Evolutionary conservation across 371 early-diverging fungal species (phyloP), one percentile per base, ranked within the genome.

Genomic region (Smittium culicis): DNA sequence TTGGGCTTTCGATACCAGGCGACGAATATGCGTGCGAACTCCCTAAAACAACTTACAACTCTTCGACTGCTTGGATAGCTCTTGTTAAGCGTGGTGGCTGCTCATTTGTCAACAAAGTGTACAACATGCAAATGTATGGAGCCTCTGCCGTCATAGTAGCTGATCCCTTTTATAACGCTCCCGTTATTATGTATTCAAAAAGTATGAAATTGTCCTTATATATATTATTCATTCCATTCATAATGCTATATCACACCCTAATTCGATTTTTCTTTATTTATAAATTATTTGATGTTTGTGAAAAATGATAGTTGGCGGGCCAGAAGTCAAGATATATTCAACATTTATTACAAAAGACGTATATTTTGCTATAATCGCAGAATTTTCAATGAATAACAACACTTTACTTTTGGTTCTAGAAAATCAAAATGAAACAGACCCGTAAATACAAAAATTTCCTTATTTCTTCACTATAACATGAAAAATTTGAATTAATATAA

Each of bases 91-190:
- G 94, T 63, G 94, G 94, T 17, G 81, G 82, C 24, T 94, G 94
- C 70, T 81, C 87, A 1, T 94, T 95, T 74, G 81, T 87, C 45
- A 87, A 89, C 2, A 94, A 94, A 73, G 87, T 93, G 24, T 81
- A 92, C 58, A 85, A 85, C 63, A 90, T 93, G 92, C 93, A 94
- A 77, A 72, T 70, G 27, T 82, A 86, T 32, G 94, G 94, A 30
- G 92, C 92, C 0, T 78, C 79, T n/a, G 94, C 89, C 1, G 92
- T 94, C 11, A 81, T 90, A 17, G 90, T 94, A 1, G 95, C 95
- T 30, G 93, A 92, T 75, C 82, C 85, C 61, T 81, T 82, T 60
- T 79, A 79, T 61, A 78, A 81, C 60, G 83, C 85, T 58, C 85
- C 91, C 68, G 82, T 93, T 66, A 92, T 92, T 67, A 94, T 94